Evolutionary conservation across 2,329 filamentous ascomycete species (phyloP).

Genomic region (Pseudopithomyces chartarum): DNA sequence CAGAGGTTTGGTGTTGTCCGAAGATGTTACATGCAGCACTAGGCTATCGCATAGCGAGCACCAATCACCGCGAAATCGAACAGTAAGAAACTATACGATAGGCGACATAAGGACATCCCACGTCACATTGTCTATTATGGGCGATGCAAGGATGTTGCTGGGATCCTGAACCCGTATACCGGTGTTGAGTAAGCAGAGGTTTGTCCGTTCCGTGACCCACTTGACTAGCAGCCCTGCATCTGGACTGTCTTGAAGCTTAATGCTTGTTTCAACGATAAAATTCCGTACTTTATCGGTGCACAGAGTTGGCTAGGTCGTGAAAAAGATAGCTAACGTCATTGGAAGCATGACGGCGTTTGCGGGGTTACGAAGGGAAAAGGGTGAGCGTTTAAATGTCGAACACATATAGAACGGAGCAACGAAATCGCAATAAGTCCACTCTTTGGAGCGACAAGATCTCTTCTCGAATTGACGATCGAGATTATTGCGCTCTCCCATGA

Average conservation of each 20-base stretch:
- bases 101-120: background rate
- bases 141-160: background rate
- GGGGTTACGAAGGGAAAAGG: background rate
- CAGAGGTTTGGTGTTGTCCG: background rate
- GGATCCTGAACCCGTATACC: slow-evolving; percentile 7
- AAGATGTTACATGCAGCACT: background rate
- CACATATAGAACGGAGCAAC: too few species aligned
- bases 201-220: slow-evolving; percentile 5
- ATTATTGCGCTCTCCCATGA: too few species aligned
- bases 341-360: background rate
- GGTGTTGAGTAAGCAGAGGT: slow-evolving; percentile 11
- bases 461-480: too few species aligned
- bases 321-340: background rate
- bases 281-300: slow-evolving; percentile 12
- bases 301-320: slow-evolving; percentile 1
- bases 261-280: background rate
- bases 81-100: background rate
- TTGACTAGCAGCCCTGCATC: background rate
- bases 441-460: too few species aligned
- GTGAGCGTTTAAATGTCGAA: too few species aligned
- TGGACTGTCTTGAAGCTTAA: background rate
- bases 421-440: too few species aligned
- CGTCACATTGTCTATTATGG: background rate
- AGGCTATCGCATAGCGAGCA: background rate
- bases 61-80: background rate